Percentiles rank a stretch among this genome's conserved stretches.
Conservation (phyloP, 768 basidiomycete genomes). For the Russula foetens region DNA sequence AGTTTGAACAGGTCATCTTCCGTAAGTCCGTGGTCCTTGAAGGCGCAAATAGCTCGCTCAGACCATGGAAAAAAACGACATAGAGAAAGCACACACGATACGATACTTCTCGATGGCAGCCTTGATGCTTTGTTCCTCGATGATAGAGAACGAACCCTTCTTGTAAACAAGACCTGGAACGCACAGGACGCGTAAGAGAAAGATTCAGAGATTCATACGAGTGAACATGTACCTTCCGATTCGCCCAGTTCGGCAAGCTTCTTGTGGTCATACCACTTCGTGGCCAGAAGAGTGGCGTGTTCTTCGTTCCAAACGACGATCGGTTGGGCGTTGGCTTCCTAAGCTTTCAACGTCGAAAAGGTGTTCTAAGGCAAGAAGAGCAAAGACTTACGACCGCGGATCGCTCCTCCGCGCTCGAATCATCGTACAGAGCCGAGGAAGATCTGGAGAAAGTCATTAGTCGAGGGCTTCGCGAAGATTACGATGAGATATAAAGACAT, state of each 20-base stretch:
- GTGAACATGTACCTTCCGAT: background rate
- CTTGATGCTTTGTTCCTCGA: background rate
- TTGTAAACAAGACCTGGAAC: conserved; percentile 6
- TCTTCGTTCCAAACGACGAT: background rate
- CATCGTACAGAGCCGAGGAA: background rate
- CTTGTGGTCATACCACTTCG: conserved; percentile 6
- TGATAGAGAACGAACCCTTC: background rate
- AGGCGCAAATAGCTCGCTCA: background rate
- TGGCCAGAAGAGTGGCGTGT: background rate
- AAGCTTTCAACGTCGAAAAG: background rate
- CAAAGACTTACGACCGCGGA: background rate
- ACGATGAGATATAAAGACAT: background rate
- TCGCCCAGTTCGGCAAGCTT: background rate
- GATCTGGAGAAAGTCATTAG: background rate
- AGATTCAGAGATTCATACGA: too few species aligned
- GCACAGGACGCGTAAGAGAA: background rate
- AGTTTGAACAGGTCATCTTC: background rate
- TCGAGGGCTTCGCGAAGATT: background rate
- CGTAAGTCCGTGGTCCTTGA: background rate
- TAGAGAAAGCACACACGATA: background rate
- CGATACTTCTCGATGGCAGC: conserved; percentile 1
- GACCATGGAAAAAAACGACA: background rate
- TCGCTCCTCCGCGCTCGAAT: background rate
- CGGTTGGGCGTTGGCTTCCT: background rate
- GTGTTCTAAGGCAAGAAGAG: background rate